Evolutionary conservation across 306 rosid genomes (phyloP), one percentile per base, ranked within the genome.

Genomic region (Medicago lupulina): DNA sequence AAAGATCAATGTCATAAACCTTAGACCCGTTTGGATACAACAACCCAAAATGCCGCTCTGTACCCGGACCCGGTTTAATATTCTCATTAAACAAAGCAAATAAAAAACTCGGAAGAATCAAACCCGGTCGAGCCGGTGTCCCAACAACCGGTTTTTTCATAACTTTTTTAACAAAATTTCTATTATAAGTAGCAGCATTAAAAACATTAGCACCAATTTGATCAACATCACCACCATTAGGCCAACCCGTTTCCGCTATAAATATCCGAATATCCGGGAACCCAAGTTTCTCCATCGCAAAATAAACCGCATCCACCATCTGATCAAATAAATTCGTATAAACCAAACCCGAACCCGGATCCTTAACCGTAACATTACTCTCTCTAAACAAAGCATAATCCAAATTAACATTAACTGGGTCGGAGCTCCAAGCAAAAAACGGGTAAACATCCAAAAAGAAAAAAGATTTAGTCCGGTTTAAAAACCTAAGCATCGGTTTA

Each of bases 231-330:
- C 97, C 98, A 7, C 81, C 90, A 49, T 88, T 94, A 74, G 97
- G 98, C 98, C 98, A 94, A 70, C 98, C 98, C 76, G 96, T 94
- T 86, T 94, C 97, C 1, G 97, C 96, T 0, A 94, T 85, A 43
- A 85, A 91, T 36, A 94, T 72, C 65, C 96, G 92, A 39, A 87
- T 66, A 17, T 67, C 78, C 57, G 96, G 92, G 23, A 67, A 94
- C 71, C 98, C 97, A 57, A 91, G 71, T 6, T 91, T 67, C 25
- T 81, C 80, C 97, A 94, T 91, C 0, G 97, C 97, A 73, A 88
- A 94, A 79, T 86, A 75, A 19, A 94, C 84, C 8, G 96, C 85
- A 70, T 94, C 97, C 6, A 94, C 87, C 98, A 94, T 94, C 61
- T 94, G 98, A 17, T 94, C 97, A 47, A 94, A 88, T 7, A 94